These are phyloP conservation scores for Blattamonas nauphoetae DNA, from an alignment of 78 protist species.

Conservation along the genomic window DNA sequence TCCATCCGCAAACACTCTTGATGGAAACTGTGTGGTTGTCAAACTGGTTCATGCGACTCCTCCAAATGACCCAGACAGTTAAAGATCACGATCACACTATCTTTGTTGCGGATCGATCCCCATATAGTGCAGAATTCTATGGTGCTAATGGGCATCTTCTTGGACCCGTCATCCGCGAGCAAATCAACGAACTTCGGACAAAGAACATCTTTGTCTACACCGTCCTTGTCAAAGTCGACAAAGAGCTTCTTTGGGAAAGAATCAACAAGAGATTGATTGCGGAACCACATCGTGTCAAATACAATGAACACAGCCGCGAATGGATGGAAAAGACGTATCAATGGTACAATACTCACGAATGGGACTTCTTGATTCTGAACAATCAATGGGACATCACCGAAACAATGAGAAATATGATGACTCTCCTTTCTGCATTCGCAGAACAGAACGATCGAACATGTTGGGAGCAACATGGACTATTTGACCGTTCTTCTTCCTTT, in stretches of 20 bases:
- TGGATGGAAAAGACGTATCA: slow-evolving; percentile 10
- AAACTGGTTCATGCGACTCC: slow-evolving; percentile 22
- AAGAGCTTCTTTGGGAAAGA: slow-evolving; percentile 20
- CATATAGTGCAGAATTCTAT: slow-evolving; percentile 34
- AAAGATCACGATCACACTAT: not conserved
- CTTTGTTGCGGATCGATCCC: slow-evolving; percentile 37
- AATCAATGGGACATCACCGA: not conserved
- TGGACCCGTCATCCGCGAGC: slow-evolving; percentile 15
- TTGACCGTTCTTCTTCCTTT: too few species aligned
- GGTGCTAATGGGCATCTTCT: slow-evolving; percentile 19
- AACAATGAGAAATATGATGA: not conserved
- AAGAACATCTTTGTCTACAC: slow-evolving; percentile 13
- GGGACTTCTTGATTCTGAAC: slow-evolving; percentile 16
- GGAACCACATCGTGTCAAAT: slow-evolving; percentile 28
- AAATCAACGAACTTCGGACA: slow-evolving; percentile 7
- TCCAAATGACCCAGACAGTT: not conserved
- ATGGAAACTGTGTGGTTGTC: slow-evolving; percentile 41
- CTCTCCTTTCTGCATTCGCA: not conserved
- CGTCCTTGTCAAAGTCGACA: not conserved
- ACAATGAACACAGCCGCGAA: slow-evolving; percentile 21
- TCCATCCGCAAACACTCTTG: slow-evolving; percentile 34
- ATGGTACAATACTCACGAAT: slow-evolving; percentile 14
- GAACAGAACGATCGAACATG: not conserved
- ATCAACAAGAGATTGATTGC: slow-evolving; percentile 5
- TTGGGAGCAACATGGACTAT: not conserved